Evolutionary conservation across 768 basidiomycete genomes (phyloP).

Genomic region (Tricholoma flavovirens): DNA sequence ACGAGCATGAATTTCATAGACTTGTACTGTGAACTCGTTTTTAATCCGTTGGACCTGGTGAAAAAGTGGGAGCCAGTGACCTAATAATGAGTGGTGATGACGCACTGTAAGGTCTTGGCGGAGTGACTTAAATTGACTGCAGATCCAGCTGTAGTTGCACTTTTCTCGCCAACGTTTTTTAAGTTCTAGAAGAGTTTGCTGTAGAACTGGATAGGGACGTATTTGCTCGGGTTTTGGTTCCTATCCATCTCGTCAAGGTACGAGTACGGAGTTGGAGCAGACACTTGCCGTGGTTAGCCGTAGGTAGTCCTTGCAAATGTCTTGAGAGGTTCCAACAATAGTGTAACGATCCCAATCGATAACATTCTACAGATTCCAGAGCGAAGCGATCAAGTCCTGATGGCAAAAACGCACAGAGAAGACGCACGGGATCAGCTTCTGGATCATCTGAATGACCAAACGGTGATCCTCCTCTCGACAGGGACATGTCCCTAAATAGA

Average conservation of each 20-base stretch:
- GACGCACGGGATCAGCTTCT: slow-evolving; percentile 64
- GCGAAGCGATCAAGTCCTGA: neutral
- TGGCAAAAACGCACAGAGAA: neutral
- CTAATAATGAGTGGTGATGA: slow-evolving; percentile 13
- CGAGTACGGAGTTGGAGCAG: neutral
- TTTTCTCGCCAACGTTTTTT: slow-evolving; percentile 87
- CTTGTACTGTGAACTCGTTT: slow-evolving; percentile 95
- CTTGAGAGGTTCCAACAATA: slow-evolving; percentile 86
- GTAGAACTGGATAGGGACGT: slow-evolving; percentile 79
- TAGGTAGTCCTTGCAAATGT: slow-evolving; percentile 94
- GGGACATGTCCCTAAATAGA: slow-evolving; percentile 42
- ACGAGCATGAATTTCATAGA: slow-evolving; percentile 97
- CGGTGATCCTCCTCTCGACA: slow-evolving; percentile 47
- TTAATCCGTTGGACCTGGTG: slow-evolving; percentile 94
- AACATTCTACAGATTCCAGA: slow-evolving; percentile 62
- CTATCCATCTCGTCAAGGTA: slow-evolving; percentile 33
- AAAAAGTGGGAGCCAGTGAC: slow-evolving; percentile 11
- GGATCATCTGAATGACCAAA: slow-evolving; percentile 56
- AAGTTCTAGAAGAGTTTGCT: slow-evolving; percentile 79
- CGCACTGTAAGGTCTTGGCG: slow-evolving; percentile 96
- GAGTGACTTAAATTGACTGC: slow-evolving; percentile 96
- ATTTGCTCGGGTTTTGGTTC: slow-evolving; percentile 94
- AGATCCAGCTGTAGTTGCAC: slow-evolving; percentile 78
- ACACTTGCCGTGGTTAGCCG: slow-evolving; percentile 78
- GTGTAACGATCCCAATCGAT: slow-evolving; percentile 95